Evolutionary conservation across 2,329 filamentous ascomycete species (phyloP), one percentile per base, ranked within the genome.

Genomic region (Trichoderma lentiforme): DNA sequence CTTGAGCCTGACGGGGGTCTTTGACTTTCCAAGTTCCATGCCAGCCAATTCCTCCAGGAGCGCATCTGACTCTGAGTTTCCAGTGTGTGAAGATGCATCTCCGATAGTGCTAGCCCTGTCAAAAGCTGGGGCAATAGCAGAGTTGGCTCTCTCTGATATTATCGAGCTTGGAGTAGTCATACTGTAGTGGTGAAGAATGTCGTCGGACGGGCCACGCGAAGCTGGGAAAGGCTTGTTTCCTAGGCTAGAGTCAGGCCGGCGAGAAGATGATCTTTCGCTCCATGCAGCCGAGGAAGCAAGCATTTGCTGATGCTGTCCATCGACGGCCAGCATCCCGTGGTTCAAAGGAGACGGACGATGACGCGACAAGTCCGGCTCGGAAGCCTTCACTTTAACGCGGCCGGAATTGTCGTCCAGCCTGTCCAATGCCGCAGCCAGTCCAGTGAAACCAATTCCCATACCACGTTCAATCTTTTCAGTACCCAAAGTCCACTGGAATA

Each of bases 391-490:
- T 6, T 62, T 70, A 6, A 70, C 57, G 15, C 39, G 57, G 2
- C 57, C 67, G 14, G 67, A 70, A 8, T 61, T 70, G 9, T 75
- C 74, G 14, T 81, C 79, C 60, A 79, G 77, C 43, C 77, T 77
- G 58, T 91, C 88, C 12, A 92, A 84, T 3, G 90, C 90, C 11
- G 90, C 90, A 1, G 88, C 87, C 8, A 93, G 84, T 5, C 89
- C 89, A 1, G 89, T 90, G 76, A 91, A 93, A 57, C 91, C 91
- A 60, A 91, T 91, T 21, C 89, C 89, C 56, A 88, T 85, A 14
- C 88, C 85, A 18, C 86, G 86, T 74, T 91, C 89, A 18, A 87
- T 86, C 77, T 86, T 88, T 24, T 84, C 84, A 34, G 84, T 84
- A 9, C 89, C 89, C 4, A 92, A 82, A 24, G 86, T 88, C 89